Conservation (phyloP, 805 yeast species). For the Saccharomycopsis sp. region DNA sequence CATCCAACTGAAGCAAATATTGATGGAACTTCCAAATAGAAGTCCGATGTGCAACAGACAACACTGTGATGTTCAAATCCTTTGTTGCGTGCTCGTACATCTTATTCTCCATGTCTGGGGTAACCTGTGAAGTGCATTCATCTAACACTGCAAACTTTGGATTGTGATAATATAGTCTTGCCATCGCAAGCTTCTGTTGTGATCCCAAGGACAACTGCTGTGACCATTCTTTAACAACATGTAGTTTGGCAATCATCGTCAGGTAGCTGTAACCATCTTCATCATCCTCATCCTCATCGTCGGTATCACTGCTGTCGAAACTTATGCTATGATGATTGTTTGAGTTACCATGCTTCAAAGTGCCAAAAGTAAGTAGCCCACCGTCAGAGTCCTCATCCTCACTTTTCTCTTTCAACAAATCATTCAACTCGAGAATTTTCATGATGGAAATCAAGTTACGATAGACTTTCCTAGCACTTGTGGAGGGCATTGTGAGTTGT, state of each 20-base stretch:
- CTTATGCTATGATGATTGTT: no score
- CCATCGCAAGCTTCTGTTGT: slow-evolving; percentile 90
- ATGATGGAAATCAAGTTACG: slow-evolving; percentile 45
- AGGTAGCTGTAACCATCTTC: slow-evolving; percentile 10
- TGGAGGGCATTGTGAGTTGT: slow-evolving; percentile 23
- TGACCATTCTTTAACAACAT: slow-evolving; percentile 70
- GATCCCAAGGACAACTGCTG: slow-evolving; percentile 86
- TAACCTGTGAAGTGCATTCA: slow-evolving; percentile 92
- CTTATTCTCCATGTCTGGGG: slow-evolving; percentile 81
- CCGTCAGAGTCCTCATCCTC: slow-evolving; percentile 25
- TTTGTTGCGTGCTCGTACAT: slow-evolving; percentile 77
- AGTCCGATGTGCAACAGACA: slow-evolving; percentile 89
- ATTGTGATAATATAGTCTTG: slow-evolving; percentile 79
- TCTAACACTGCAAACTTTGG: slow-evolving; percentile 93
- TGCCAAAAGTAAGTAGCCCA: slow-evolving; percentile 26
- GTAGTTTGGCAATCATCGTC: slow-evolving; percentile 11
- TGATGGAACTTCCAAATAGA: slow-evolving; percentile 90
- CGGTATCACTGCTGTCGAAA: no score
- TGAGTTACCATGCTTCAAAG: slow-evolving; percentile 8
- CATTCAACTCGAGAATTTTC: slow-evolving; percentile 48
- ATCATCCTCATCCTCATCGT: slow-evolving; percentile 6
- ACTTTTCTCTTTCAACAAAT: slow-evolving; percentile 37
- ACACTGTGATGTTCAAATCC: slow-evolving; percentile 64
- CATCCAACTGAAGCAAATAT: slow-evolving; percentile 73
- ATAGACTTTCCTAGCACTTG: slow-evolving; percentile 29